A percentile compares a stretch with the other conserved stretches of the same genome.
Conservation (phyloP, 306 rosid genomes). For the Coriaria nepalensis region DNA sequence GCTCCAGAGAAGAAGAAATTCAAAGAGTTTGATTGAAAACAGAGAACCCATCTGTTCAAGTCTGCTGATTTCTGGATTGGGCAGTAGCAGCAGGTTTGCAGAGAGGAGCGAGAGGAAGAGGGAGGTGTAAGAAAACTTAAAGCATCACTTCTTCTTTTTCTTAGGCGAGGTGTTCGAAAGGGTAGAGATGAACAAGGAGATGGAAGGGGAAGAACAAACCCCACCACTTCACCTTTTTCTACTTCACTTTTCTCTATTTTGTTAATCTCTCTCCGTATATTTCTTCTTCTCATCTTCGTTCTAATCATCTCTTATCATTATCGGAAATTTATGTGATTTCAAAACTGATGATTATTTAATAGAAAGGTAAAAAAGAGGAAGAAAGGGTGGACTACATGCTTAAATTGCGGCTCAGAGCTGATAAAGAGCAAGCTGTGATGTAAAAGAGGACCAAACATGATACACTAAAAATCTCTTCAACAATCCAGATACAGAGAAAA, state of each 20-base stretch:
- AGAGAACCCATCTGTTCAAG: slow-evolving; percentile 13
- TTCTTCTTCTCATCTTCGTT: too few relatives aligned
- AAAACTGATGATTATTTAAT: too few relatives aligned
- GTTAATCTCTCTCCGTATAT: not conserved
- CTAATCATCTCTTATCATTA: too few relatives aligned
- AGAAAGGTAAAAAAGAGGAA: too few relatives aligned
- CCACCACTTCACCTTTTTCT: slow-evolving; percentile 18
- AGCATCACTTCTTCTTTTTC: too few relatives aligned
- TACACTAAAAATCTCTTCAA: too few relatives aligned
- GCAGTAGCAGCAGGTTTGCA: slow-evolving; percentile 1
- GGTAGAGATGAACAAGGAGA: slow-evolving; percentile 24
- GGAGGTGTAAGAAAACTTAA: slow-evolving; percentile 4
- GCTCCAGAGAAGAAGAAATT: slow-evolving; percentile 52
- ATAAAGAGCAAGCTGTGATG: too few relatives aligned
- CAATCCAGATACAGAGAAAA: too few relatives aligned
- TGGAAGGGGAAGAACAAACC: slow-evolving; percentile 20
- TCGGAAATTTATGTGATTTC: too few relatives aligned
- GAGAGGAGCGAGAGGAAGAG: slow-evolving; percentile 23
- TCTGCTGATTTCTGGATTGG: slow-evolving; percentile 11
- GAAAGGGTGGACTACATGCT: too few relatives aligned
- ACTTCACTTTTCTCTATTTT: not conserved
- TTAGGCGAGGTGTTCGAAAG: slow-evolving; percentile 10
- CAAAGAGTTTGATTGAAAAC: slow-evolving; percentile 31
- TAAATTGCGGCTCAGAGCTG: too few relatives aligned
- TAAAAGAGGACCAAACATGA: too few relatives aligned